A percentile compares a stretch with the other conserved stretches of the same genome.
Evolutionary conservation across 768 basidiomycete genomes (phyloP).

Genomic region (Austroboletus festivus): DNA sequence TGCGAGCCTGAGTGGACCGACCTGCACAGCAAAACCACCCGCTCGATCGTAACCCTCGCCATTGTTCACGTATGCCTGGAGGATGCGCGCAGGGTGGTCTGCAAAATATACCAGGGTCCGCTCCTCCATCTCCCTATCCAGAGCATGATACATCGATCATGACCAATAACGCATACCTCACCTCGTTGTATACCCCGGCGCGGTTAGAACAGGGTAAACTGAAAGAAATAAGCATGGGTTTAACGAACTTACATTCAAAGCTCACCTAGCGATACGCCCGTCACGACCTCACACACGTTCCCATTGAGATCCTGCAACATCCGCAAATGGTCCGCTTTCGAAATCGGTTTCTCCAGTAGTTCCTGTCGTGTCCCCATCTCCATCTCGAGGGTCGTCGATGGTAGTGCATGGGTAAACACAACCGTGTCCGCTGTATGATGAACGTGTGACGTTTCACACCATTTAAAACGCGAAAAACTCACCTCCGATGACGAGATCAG

Average conservation of each 20-base stretch:
- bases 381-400: conserved; percentile 46
- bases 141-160: background rate
- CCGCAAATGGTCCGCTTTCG: conserved; percentile 76
- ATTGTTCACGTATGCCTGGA: conserved; percentile 79
- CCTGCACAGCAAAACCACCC: conserved; percentile 94
- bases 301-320: conserved; percentile 91
- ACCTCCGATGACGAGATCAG: conserved; percentile 82
- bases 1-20: conserved; percentile 22
- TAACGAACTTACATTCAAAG: background rate
- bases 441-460: background rate
- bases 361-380: conserved; percentile 55
- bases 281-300: conserved; percentile 85
- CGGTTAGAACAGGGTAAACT: conserved; percentile 73
- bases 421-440: conserved; percentile 80
- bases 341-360: conserved; percentile 83
- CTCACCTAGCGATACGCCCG: conserved; percentile 81
- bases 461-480: conserved; percentile 12
- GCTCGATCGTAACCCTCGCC: conserved; percentile 87
- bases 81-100: conserved; percentile 53
- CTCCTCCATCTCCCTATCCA: conserved; percentile 72
- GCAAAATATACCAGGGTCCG: conserved; percentile 75
- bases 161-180: conserved; percentile 23
- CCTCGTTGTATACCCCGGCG: conserved; percentile 77
- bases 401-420: conserved; percentile 76
- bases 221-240: background rate